Percentiles rank a stretch among this genome's conserved stretches.
Evolutionary conservation across 2,329 filamentous ascomycete genomes (phyloP).

Genomic region (Pseudocercospora fijiensis): DNA sequence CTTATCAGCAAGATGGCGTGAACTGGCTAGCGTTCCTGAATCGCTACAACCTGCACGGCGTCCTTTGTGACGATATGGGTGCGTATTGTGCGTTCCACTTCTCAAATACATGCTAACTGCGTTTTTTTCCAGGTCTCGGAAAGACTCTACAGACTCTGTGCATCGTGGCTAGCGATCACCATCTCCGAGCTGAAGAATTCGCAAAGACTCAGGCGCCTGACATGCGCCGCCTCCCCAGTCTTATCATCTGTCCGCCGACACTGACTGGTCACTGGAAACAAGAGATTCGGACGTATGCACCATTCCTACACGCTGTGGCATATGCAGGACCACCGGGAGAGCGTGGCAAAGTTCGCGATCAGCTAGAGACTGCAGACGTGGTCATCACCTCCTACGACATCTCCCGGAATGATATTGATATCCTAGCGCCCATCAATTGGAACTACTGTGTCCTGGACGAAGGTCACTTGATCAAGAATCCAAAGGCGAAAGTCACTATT

Average conservation of each 20-base stretch:
- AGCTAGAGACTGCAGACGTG: conserved; percentile 77
- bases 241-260: conserved; percentile 95
- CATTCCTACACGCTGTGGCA: conserved; percentile 83
- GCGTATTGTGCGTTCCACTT: neutral
- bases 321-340: conserved; percentile 89
- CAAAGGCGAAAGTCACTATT: conserved; percentile 90
- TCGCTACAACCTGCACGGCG: conserved; percentile 94
- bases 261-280: conserved; percentile 98
- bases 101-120: neutral
- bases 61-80: conserved; percentile 98
- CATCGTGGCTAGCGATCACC: conserved; percentile 96
- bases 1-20: conserved; percentile 97
- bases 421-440: conserved; percentile 81
- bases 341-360: conserved; percentile 66
- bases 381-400: conserved; percentile 98
- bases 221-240: conserved; percentile 74
- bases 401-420: conserved; percentile 89
- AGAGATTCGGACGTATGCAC: conserved; percentile 92
- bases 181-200: conserved; percentile 87
- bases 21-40: conserved; percentile 99
- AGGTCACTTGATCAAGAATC: conserved; percentile 98
- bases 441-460: conserved; percentile 98
- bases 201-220: conserved; percentile 77
- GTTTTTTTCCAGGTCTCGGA: conserved; percentile 56
- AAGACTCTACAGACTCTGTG: conserved; percentile 97